Evolutionary conservation across 768 basidiomycete genomes (phyloP).

Genomic region (Boletus huronensis): DNA sequence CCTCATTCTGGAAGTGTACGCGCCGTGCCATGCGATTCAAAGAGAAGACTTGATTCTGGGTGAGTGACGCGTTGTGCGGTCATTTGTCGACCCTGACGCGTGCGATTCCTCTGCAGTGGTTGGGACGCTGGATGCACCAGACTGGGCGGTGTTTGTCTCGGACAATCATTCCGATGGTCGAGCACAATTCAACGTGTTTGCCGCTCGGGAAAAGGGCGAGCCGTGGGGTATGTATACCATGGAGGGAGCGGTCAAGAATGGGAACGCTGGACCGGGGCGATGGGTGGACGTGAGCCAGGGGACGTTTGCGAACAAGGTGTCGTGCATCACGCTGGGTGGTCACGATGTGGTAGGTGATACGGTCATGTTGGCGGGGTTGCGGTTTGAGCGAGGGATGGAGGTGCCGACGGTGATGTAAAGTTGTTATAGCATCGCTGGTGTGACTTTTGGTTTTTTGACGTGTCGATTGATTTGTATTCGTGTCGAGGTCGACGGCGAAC

Average conservation of each 20-base stretch:
- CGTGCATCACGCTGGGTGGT: conserved; percentile 31
- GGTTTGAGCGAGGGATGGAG: conserved; percentile 59
- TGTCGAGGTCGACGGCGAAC: neutral
- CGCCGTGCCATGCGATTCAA: conserved; percentile 40
- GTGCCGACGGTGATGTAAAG: conserved; percentile 51
- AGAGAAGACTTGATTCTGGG: conserved; percentile 59
- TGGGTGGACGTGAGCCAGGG: conserved; percentile 38
- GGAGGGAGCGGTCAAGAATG: conserved; percentile 43
- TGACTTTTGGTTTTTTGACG: neutral
- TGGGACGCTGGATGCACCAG: conserved; percentile 65
- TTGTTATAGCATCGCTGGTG: neutral
- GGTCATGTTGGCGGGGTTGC: conserved; percentile 58
- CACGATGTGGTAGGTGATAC: conserved; percentile 39
- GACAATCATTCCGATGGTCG: conserved; percentile 63
- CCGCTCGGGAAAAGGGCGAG: conserved; percentile 44
- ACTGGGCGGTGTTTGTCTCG: conserved; percentile 75
- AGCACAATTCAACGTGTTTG: conserved; percentile 70
- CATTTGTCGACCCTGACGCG: neutral
- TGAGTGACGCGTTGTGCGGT: neutral
- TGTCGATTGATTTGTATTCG: conserved; percentile 15
- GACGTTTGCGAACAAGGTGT: conserved; percentile 52
- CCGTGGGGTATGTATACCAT: conserved; percentile 76
- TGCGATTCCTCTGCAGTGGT: conserved; percentile 42
- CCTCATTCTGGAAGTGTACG: conserved; percentile 56
- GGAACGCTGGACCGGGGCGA: conserved; percentile 46